These are phyloP conservation scores for Ceratobasidium sp. DNA, from an alignment of 1,284 basidiomycete species.

Conservation along the genomic window DNA sequence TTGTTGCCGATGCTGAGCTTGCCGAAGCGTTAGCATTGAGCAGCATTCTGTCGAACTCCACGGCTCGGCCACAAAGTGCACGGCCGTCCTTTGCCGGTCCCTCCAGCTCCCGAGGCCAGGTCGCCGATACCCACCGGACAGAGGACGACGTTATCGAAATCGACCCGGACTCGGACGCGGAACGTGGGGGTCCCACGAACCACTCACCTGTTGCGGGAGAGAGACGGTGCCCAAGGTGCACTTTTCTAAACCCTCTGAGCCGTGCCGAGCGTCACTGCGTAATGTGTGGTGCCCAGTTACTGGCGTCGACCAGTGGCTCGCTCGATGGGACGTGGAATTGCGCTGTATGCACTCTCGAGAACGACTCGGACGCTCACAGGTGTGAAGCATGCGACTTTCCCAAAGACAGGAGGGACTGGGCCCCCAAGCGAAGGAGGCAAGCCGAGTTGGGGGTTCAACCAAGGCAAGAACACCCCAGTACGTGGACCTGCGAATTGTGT, in stretches of 20 bases:
- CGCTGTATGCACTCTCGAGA: slow-evolving; percentile 46
- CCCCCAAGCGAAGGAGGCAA: slow-evolving; percentile 3
- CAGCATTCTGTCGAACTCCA: slow-evolving; percentile 50
- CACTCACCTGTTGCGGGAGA: neutral
- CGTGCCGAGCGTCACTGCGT: slow-evolving; percentile 19
- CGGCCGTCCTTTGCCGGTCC: neutral
- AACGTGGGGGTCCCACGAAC: neutral
- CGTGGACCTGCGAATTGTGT: slow-evolving; percentile 56
- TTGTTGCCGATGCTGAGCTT: slow-evolving; percentile 68
- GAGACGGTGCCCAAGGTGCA: slow-evolving; percentile 31
- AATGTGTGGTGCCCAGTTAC: slow-evolving; percentile 23
- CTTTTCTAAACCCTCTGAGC: slow-evolving; percentile 38
- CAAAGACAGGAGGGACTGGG: slow-evolving; percentile 19
- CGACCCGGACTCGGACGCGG: slow-evolving; percentile 20
- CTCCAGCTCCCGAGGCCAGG: neutral
- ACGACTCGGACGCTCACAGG: neutral
- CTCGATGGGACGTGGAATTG: slow-evolving; percentile 65
- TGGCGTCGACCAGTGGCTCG: neutral
- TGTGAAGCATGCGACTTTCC: slow-evolving; percentile 33
- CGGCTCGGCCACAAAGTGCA: slow-evolving; percentile 27
- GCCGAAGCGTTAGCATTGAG: slow-evolving; percentile 67
- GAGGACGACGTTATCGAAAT: slow-evolving; percentile 12
- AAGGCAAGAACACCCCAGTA: neutral
- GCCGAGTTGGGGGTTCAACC: neutral
- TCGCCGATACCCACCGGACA: neutral